Conservation (phyloP, 192 early-diverging fungal genomes). For the Helicostylum pulchrum region DNA sequence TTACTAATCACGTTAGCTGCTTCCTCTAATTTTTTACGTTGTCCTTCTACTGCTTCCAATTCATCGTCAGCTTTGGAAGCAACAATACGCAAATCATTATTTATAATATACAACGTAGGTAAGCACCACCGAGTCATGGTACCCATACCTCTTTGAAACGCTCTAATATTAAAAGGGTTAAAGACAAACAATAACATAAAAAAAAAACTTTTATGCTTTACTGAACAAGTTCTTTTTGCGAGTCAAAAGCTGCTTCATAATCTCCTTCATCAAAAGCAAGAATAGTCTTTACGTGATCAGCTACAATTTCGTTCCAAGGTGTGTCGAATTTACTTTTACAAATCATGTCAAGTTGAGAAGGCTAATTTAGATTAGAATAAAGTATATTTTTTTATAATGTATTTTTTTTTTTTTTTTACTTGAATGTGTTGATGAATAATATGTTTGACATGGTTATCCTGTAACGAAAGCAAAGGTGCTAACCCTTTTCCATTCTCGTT, state of each 20-base stretch:
- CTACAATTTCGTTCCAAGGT: constrained; percentile 50
- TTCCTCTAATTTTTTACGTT: constrained; percentile 69
- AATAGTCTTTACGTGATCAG: constrained; percentile 39
- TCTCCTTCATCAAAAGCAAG: constrained; percentile 24
- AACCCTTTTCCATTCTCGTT: constrained; percentile 21
- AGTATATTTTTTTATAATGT: too few relatives aligned
- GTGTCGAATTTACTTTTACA: constrained; percentile 21
- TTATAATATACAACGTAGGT: constrained; percentile 58
- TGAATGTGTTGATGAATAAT: constrained; percentile 13
- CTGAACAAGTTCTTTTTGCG: constrained; percentile 45
- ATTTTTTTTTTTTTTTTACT: constrained; percentile 3
- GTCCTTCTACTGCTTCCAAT: constrained; percentile 36
- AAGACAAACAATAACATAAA: not conserved
- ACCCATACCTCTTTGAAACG: constrained; percentile 48
- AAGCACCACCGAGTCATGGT: constrained; percentile 55
- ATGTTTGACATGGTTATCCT: constrained; percentile 12
- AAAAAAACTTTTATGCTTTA: constrained; percentile 23
- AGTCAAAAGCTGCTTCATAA: constrained; percentile 40
- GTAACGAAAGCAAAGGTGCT: constrained; percentile 15
- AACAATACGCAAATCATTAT: constrained; percentile 52
- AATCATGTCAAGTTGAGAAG: constrained; percentile 15
- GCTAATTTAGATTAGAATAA: constrained; percentile 4
- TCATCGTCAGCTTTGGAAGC: constrained; percentile 58
- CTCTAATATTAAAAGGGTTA: constrained; percentile 28
- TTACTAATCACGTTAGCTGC: constrained; percentile 84